phyloP scores from a whole-genome alignment of 257 asterid species.

The Salvia rosmarinus region DNA sequence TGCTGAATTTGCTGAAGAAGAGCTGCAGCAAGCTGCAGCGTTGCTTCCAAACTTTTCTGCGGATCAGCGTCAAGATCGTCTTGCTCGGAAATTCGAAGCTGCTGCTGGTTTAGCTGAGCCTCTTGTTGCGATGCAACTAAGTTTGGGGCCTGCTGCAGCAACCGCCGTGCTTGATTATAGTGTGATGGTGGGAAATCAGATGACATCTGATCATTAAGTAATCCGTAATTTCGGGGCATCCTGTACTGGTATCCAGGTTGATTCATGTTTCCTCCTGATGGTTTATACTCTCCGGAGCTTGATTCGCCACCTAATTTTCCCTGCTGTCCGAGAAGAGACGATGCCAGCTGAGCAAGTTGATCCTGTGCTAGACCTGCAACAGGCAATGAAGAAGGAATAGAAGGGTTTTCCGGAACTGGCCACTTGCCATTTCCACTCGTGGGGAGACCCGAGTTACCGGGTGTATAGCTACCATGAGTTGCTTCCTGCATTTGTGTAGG shows the following conservation, averaged over 20 bases:
- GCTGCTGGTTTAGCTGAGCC: conserved; percentile 46
- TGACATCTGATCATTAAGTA: conserved; percentile 44
- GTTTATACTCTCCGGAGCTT: conserved; percentile 49
- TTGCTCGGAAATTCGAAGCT: conserved; percentile 47
- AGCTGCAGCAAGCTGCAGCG: conserved; percentile 86
- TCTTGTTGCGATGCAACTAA: conserved; percentile 48
- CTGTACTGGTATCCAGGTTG: conserved; percentile 47
- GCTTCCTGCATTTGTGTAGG: conserved; percentile 45
- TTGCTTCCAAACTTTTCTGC: conserved; percentile 84
- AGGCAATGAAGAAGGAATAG: conserved; percentile 43
- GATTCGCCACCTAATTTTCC: conserved; percentile 47
- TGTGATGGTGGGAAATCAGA: conserved; percentile 54
- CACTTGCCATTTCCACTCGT: conserved; percentile 45
- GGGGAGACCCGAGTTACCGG: conserved; percentile 33
- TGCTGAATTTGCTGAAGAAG: conserved; percentile 96
- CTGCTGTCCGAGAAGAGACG: conserved; percentile 77
- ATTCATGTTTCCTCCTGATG: conserved; percentile 42
- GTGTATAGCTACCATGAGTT: conserved; percentile 38
- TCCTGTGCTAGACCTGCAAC: conserved; percentile 53
- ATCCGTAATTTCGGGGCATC: conserved; percentile 47
- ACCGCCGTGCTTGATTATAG: conserved; percentile 57
- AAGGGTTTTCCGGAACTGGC: conserved; percentile 47
- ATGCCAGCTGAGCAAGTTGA: conserved; percentile 72
- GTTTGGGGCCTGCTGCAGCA: conserved; percentile 44
- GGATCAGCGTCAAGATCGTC: conserved; percentile 70